A percentile compares a stretch with the other conserved stretches of the same genome.
These are phyloP conservation scores for Graphiopsis chlorocephala DNA, from an alignment of 2,329 filamentous ascomycete genomes.

Conservation along the genomic window DNA sequence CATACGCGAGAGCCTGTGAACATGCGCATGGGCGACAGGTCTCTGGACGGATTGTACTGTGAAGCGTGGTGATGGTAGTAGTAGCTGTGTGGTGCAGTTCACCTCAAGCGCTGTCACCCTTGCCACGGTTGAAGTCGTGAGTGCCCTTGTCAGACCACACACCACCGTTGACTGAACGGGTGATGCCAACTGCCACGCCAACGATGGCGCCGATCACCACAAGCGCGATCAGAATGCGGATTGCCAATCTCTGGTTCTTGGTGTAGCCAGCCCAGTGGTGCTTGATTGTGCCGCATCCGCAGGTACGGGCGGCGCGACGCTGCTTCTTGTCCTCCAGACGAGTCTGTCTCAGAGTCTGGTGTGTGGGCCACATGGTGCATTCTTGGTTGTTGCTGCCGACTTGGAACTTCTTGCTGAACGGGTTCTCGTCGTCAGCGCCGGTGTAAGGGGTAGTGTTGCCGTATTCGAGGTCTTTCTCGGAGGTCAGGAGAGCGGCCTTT, in stretches of 20 bases:
- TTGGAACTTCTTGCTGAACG: constrained; percentile 39
- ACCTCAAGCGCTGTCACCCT: not conserved
- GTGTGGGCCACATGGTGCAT: constrained; percentile 52
- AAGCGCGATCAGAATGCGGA: constrained; percentile 46
- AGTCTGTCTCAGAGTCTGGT: constrained; percentile 46
- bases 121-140: constrained; percentile 11
- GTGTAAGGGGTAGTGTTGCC: constrained; percentile 30
- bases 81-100: not conserved
- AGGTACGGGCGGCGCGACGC: constrained; percentile 29
- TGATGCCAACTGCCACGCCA: constrained; percentile 49
- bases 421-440: constrained; percentile 36
- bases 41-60: not conserved
- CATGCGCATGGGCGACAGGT: not conserved
- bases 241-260: constrained; percentile 44
- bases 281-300: constrained; percentile 37
- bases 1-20: not conserved
- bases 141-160: constrained; percentile 15
- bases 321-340: constrained; percentile 36
- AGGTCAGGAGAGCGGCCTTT: constrained; percentile 19
- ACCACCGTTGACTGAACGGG: constrained; percentile 45
- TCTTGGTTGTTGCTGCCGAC: constrained; percentile 45
- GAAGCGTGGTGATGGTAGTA: not conserved
- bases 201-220: constrained; percentile 47
- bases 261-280: constrained; percentile 39
- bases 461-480: constrained; percentile 41